phyloP scores from a whole-genome alignment of 2,329 filamentous ascomycete species.

The Aspergillus latus region DNA sequence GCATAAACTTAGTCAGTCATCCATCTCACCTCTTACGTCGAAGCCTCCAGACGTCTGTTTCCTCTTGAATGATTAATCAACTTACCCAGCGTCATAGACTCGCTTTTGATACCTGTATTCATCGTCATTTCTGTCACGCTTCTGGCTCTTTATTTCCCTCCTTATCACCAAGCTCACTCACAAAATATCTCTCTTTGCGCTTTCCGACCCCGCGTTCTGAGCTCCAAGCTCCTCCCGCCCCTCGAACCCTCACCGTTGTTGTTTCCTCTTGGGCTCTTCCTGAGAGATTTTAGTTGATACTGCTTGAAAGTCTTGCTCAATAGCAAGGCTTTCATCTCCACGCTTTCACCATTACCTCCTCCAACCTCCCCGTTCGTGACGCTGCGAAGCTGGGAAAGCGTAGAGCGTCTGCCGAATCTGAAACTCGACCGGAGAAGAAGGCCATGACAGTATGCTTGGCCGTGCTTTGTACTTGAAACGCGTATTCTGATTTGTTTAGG shows the following conservation, averaged over 20 bases:
- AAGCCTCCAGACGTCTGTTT: not conserved
- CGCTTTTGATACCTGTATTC: constrained; percentile 13
- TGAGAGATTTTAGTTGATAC: constrained; percentile 24
- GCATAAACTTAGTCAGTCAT: not conserved
- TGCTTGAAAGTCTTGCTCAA: constrained; percentile 44
- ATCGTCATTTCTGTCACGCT: constrained; percentile 5
- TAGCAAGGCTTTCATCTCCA: constrained; percentile 42
- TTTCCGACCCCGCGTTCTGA: constrained; percentile 3
- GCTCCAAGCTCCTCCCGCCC: constrained; percentile 7
- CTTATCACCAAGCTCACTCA: not conserved
- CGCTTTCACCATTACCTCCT: constrained; percentile 45
- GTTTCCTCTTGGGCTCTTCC: constrained; percentile 28
- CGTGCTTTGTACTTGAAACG: not conserved
- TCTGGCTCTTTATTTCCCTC: not conserved
- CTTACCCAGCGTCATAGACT: not conserved
- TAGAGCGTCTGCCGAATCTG: constrained; percentile 50
- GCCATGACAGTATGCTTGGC: constrained; percentile 49
- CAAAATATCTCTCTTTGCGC: constrained; percentile 3
- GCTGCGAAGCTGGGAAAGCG: constrained; percentile 53
- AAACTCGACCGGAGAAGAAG: constrained; percentile 53
- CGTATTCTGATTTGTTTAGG: constrained; percentile 35
- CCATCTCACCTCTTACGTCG: constrained; percentile 22
- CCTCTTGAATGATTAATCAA: constrained; percentile 16
- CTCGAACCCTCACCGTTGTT: constrained; percentile 22
- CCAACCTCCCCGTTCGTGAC: constrained; percentile 44